A percentile compares a stretch with the other conserved stretches of the same genome.
Conservation (phyloP, 2,329 filamentous ascomycete genomes). For the Geoglossum cookeanum region DNA sequence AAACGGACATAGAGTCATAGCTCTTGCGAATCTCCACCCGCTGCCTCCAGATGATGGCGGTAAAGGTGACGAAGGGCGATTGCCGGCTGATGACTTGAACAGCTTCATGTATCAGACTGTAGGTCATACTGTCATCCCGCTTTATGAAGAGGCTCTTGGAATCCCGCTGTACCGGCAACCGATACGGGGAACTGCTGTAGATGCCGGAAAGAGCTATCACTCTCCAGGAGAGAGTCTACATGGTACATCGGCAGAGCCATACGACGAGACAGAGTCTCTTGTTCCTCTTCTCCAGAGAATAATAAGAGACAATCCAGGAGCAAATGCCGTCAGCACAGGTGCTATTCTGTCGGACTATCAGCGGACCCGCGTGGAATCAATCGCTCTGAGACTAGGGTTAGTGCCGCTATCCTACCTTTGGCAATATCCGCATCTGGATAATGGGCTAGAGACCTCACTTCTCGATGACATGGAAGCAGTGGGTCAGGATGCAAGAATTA, state of each 20-base stretch:
- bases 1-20: slow-evolving; percentile 70
- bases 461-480: slow-evolving; percentile 64
- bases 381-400: slow-evolving; percentile 68
- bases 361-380: slow-evolving; percentile 82
- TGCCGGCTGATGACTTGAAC: slow-evolving; percentile 37
- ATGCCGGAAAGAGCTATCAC: slow-evolving; percentile 52
- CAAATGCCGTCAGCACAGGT: slow-evolving; percentile 74
- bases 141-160: slow-evolving; percentile 61
- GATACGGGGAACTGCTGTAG: slow-evolving; percentile 53
- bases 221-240: slow-evolving; percentile 12
- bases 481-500: slow-evolving; percentile 70
- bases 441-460: slow-evolving; percentile 30
- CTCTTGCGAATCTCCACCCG: slow-evolving; percentile 76
- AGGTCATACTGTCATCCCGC: slow-evolving; percentile 67
- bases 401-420: slow-evolving; percentile 73
- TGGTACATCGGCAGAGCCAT: slow-evolving; percentile 10
- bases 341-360: slow-evolving; percentile 94
- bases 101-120: slow-evolving; percentile 99
- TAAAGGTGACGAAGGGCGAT: slow-evolving; percentile 6
- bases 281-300: slow-evolving; percentile 53
- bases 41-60: slow-evolving; percentile 11
- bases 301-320: slow-evolving; percentile 49
- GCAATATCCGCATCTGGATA: slow-evolving; percentile 57
- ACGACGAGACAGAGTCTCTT: slow-evolving; percentile 80
- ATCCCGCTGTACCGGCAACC: slow-evolving; percentile 68